These are phyloP conservation scores for Taxillus chinensis DNA, from an alignment of 164 flowering plant genomes.

Conservation along the genomic window DNA sequence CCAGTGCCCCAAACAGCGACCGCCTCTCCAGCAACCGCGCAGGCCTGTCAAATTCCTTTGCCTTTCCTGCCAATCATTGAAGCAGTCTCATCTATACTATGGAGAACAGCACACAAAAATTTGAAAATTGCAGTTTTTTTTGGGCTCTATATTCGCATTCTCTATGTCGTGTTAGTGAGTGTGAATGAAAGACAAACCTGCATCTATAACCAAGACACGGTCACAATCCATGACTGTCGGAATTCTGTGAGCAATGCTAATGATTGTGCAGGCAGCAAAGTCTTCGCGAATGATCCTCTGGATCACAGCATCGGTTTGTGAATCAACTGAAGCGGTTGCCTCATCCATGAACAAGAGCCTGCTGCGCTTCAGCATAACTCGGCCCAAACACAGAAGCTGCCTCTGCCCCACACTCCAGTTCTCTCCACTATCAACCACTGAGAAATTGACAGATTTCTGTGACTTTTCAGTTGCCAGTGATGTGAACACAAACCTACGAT, in stretches of 20 bases:
- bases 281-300: conserved; percentile 91
- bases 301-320: conserved; percentile 86
- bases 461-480: neutral
- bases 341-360: conserved; percentile 88
- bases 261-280: conserved; percentile 72
- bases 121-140: too few relatives aligned
- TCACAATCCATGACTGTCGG: conserved; percentile 99
- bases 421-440: conserved; percentile 87
- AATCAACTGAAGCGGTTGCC: conserved; percentile 97
- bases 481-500: neutral
- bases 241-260: conserved; percentile 97
- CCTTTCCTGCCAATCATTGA: conserved; percentile 40
- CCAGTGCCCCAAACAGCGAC: conserved; percentile 75
- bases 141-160: too few relatives aligned
- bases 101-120: too few relatives aligned
- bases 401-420: conserved; percentile 99
- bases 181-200: conserved; percentile 38
- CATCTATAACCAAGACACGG: conserved; percentile 85
- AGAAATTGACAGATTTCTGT: neutral
- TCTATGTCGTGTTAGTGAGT: neutral
- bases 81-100: too few relatives aligned
- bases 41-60: conserved; percentile 71
- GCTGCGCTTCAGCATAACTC: conserved; percentile 88
- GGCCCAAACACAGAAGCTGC: conserved; percentile 86
- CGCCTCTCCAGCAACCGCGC: conserved; percentile 59